Base-by-base conservation (phyloP, 2,329 filamentous ascomycete genomes). In the Scopulariopsis brevicaulis region DNA sequence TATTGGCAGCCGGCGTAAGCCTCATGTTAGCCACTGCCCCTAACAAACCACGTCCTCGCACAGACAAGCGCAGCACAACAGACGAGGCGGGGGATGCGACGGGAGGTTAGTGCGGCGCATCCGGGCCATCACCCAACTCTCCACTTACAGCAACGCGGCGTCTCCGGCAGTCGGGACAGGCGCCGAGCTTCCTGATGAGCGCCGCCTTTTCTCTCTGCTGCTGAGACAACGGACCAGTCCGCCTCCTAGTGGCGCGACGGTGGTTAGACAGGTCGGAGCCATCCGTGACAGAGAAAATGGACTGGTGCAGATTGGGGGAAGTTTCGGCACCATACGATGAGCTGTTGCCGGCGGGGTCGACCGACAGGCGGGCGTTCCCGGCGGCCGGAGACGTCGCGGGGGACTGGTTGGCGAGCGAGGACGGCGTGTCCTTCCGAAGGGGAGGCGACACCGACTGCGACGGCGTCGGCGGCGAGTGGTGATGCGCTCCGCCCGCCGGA, bases 181-280 rank as follows among this genome's bases (percentile, higher is more conserved):
- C 81, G 59, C 81, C 80, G 57, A 83, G 70, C 67, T 83, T 83
- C 64, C 81, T 71, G 61, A 84, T 83, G 59, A 84, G 67, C 53
- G 80, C 80, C 53, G 81, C 81, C 66, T 79, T 79, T 63, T 83
- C 79, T 66, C 81, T 75, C 64, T 82, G 81, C 61, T 79, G 73
- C 57, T 80, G 75, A 35, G 80, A 82, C 61, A 84, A 71, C 61
- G 81, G 81, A 50, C 81, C 81, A 61, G 80, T 83, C 58, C 81
- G 77, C 68, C 81, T 76, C 65, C 81, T 77, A 66, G 77, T 83
- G 61, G 79, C 73, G 64, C 79, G 77, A 63, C 78, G 77, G 66
- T 72, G 74, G 65, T 76, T 75, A 70, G 74, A 74, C 66, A 78
- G 70, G 68, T 81, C 78, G 68, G 74, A 71, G 61, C 77, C 79